Evolutionary conservation across 1,284 basidiomycete species (phyloP).

Genomic region (Cutaneotrichosporon cyanovorans): DNA sequence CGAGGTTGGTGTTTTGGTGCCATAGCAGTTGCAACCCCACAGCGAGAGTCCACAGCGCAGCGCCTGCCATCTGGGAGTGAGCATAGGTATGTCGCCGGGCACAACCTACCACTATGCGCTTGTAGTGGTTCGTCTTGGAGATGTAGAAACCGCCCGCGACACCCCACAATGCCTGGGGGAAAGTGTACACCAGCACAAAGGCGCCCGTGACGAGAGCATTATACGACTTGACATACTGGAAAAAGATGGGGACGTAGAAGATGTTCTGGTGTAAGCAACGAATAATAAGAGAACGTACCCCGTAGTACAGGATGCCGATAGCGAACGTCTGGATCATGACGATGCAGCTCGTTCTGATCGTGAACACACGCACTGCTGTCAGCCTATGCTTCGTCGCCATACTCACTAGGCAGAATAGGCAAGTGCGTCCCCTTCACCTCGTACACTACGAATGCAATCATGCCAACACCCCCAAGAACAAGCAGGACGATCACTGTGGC

Average conservation of each 20-base stretch:
- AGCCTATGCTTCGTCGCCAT: constrained; percentile 3
- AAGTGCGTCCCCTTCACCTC: constrained; percentile 19
- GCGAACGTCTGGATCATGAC: constrained; percentile 26
- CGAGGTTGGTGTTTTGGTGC: constrained; percentile 9
- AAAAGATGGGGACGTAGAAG: constrained; percentile 31
- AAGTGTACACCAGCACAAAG: constrained; percentile 24
- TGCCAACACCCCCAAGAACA: constrained; percentile 14
- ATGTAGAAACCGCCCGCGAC: constrained; percentile 20
- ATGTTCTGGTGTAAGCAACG: constrained; percentile 18
- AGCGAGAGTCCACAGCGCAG: constrained; percentile 19
- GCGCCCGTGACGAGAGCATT: constrained; percentile 24
- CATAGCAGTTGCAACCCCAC: constrained; percentile 23
- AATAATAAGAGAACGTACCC: constrained; percentile 9
- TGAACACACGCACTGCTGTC: constrained; percentile 26
- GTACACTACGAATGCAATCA: constrained; percentile 18
- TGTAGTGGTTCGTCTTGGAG: constrained; percentile 25
- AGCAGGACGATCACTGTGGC: constrained; percentile 28
- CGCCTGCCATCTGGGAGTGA: constrained; percentile 14
- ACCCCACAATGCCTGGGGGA: constrained; percentile 24
- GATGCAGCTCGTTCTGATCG: constrained; percentile 18
- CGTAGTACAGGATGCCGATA: constrained; percentile 34
- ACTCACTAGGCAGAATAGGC: constrained; percentile 30
- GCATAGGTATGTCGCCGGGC: too few species aligned
- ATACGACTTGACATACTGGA: constrained; percentile 32
- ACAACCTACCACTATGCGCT: constrained; percentile 22